Conservation (phyloP, 2,329 filamentous ascomycete species). For the Helotiales sp. region DNA sequence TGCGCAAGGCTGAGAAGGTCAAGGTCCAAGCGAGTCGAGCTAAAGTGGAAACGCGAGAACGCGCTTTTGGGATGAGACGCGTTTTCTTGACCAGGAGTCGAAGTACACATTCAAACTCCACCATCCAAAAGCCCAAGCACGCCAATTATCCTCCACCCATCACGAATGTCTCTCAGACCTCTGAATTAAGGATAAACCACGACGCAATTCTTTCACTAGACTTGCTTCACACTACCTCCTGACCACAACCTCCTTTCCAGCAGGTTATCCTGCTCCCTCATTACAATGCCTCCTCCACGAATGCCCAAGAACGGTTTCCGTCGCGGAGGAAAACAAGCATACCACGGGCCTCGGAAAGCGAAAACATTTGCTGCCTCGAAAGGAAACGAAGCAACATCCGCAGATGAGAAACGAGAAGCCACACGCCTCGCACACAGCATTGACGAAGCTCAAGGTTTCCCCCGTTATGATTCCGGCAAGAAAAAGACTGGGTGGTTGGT, state of each 20-base stretch:
- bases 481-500: constrained; percentile 86
- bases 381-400: constrained; percentile 79
- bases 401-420: constrained; percentile 90
- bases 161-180: background rate
- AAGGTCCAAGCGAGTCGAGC: background rate
- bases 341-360: constrained; percentile 66
- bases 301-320: constrained; percentile 66
- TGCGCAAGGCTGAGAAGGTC: constrained; percentile 5
- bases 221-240: constrained; percentile 17
- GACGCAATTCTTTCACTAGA: constrained; percentile 32
- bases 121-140: background rate
- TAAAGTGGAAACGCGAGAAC: constrained; percentile 13
- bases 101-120: background rate
- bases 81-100: background rate
- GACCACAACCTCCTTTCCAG: constrained; percentile 10
- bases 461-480: constrained; percentile 85
- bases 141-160: background rate
- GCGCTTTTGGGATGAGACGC: constrained; percentile 12
- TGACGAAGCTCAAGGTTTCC: constrained; percentile 93
- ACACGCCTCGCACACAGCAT: constrained; percentile 81
- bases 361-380: constrained; percentile 80
- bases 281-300: constrained; percentile 57
- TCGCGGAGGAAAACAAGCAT: constrained; percentile 65
- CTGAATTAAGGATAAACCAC: background rate
- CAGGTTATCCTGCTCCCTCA: constrained; percentile 12